Base-by-base conservation (phyloP, 2,329 filamentous ascomycete genomes). In the Aspergillus intermedius region DNA sequence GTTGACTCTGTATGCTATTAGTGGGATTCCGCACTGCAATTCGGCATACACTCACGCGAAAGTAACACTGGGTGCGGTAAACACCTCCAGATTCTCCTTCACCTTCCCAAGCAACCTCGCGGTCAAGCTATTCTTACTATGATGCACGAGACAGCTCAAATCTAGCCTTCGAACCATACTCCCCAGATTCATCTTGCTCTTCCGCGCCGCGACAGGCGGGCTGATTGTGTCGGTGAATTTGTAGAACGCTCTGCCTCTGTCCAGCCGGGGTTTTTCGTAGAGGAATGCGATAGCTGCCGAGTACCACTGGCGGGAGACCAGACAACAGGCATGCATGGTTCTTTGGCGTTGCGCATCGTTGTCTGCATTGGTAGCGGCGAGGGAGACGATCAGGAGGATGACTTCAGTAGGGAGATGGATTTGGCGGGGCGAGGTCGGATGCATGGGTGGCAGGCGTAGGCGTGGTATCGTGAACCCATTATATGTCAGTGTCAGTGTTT, bases 261-360 rank as follows among this genome's bases (percentile, higher is more conserved):
- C 62, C 5, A 84, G 66, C 42, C 69, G 63, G 2, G 81, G 81
- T 2, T 61, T 60, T 21, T 68, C 65, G 58, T 84, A 84, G 10
- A 84, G 73, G 10, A 68, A 64, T 0, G 68, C 62, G 7, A 81
- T 68, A 0, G 74, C 73, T 10, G 74, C 72, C 4, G 71, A 67
- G 58, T 83, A 81, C 80, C 80, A 84, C 53, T 80, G 74, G 25
- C 70, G 74, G 3, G 71, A 77, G 5, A 79, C 66, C 6, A 78
- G 66, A 56, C 77, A 79, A 60, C 78, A 79, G 3, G 71, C 69
- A 47, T 74, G 69, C 13, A 84, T 66, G 2, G 70, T 69, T 6
- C 52, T 44, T 60, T 83, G 80, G 3, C 70, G 66, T 37, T 60
- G 60, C 52, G 43, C 32, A 15, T 55, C 51, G 32, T 61, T 60